These are phyloP conservation scores for Tricholoma saponaceum DNA, from an alignment of 768 basidiomycete species.

Conservation along the genomic window DNA sequence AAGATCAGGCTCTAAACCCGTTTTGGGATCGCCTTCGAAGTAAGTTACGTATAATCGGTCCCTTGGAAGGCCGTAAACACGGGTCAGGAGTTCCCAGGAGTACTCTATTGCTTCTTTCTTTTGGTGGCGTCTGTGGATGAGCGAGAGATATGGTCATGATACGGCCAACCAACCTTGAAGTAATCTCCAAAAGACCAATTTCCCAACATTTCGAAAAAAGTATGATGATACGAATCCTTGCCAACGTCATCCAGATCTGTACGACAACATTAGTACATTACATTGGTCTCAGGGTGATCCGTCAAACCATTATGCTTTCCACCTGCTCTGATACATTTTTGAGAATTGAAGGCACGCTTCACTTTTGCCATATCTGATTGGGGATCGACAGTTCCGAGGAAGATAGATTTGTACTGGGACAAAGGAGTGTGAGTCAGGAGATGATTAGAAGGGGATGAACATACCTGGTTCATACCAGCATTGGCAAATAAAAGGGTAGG, in stretches of 20 bases:
- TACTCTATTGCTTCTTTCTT: slow-evolving; percentile 91
- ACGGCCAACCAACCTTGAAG: slow-evolving; percentile 75
- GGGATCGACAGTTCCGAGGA: slow-evolving; percentile 97
- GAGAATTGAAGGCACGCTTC: slow-evolving; percentile 91
- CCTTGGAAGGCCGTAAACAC: slow-evolving; percentile 81
- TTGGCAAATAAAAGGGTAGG: slow-evolving; percentile 97
- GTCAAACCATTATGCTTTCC: slow-evolving; percentile 93
- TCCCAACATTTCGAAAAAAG: slow-evolving; percentile 99
- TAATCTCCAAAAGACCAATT: slow-evolving; percentile 99
- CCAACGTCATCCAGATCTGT: slow-evolving; percentile 98
- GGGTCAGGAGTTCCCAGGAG: slow-evolving; percentile 93
- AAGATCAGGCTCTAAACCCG: slow-evolving; percentile 79
- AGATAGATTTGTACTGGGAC: slow-evolving; percentile 88
- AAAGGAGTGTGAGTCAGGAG: neutral
- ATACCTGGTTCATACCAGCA: slow-evolving; percentile 94
- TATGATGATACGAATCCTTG: slow-evolving; percentile 97
- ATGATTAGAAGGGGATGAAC: slow-evolving; percentile 9
- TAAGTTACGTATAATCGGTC: slow-evolving; percentile 97
- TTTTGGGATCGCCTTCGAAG: slow-evolving; percentile 90
- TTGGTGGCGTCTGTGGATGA: neutral
- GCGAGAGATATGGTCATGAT: slow-evolving; percentile 6
- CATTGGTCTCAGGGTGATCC: neutral
- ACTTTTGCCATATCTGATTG: slow-evolving; percentile 87
- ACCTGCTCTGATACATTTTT: slow-evolving; percentile 98
- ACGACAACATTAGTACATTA: neutral